Evolutionary conservation across 2,329 filamentous ascomycete genomes (phyloP).

Genomic region (Ascochyta fabae): DNA sequence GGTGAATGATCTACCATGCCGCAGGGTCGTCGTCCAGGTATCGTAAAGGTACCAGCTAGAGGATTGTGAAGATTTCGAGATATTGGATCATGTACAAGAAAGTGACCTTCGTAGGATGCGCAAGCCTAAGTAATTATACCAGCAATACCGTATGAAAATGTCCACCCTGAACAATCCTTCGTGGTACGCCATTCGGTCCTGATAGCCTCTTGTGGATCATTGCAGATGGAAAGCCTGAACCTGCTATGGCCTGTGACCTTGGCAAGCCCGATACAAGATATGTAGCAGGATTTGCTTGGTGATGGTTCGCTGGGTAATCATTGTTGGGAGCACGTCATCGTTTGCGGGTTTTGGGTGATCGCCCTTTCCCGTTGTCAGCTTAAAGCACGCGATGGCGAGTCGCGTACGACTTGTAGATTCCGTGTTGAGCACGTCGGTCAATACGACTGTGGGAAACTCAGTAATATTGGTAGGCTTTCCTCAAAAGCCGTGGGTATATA

Average conservation of each 20-base stretch:
- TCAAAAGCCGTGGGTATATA: constrained; percentile 17
- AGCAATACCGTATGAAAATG: background rate
- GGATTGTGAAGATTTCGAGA: too few relatives aligned
- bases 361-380: constrained; percentile 1
- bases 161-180: too few relatives aligned
- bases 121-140: background rate
- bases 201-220: background rate
- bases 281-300: background rate
- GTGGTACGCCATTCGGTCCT: background rate
- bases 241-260: background rate
- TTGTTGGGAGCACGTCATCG: constrained; percentile 9
- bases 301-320: background rate
- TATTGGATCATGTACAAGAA: too few relatives aligned
- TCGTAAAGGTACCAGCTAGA: too few relatives aligned
- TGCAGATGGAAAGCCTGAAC: background rate
- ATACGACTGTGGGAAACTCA: constrained; percentile 1
- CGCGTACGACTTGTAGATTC: background rate
- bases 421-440: background rate
- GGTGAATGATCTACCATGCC: background rate
- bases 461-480: constrained; percentile 14
- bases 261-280: background rate
- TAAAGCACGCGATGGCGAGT: background rate
- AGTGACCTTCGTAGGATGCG: too few relatives aligned
- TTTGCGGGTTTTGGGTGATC: constrained; percentile 6
- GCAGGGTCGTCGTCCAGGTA: background rate